Evolutionary conservation across 2,329 filamentous ascomycete genomes (phyloP).

Genomic region (Zalaria obscura): DNA sequence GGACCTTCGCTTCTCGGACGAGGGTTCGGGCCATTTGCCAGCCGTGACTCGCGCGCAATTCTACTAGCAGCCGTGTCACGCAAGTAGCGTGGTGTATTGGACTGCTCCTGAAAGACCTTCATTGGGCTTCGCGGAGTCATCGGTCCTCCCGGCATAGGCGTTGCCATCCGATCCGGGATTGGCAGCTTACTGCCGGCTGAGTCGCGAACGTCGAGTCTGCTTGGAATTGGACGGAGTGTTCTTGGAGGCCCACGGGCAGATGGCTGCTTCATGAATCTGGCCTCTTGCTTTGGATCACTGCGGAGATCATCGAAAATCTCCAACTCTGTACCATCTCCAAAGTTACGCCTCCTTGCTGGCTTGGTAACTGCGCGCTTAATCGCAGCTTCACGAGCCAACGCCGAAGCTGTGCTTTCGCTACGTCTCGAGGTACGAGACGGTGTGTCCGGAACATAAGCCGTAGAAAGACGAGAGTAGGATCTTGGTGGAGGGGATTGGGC

Average conservation of each 20-base stretch:
- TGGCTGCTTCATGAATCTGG: conserved; percentile 69
- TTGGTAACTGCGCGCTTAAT: conserved; percentile 60
- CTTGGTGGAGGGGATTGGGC: conserved; percentile 31
- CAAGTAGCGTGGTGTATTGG: conserved; percentile 47
- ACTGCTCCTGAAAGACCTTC: conserved; percentile 25
- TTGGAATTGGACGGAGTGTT: conserved; percentile 38
- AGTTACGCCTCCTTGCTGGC: conserved; percentile 56
- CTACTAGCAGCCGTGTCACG: conserved; percentile 53
- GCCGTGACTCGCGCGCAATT: conserved; percentile 48
- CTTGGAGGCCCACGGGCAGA: conserved; percentile 54
- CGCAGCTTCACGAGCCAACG: conserved; percentile 36
- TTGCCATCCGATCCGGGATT: conserved; percentile 28
- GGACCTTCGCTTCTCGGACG: conserved; percentile 32
- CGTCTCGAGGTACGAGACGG: conserved; percentile 30
- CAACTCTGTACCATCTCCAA: conserved; percentile 84
- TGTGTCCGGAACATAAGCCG: conserved; percentile 33
- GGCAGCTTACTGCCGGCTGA: conserved; percentile 9
- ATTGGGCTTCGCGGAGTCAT: conserved; percentile 41
- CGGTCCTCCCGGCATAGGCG: conserved; percentile 28
- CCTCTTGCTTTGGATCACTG: conserved; percentile 70
- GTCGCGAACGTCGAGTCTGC: conserved; percentile 24
- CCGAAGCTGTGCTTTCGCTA: conserved; percentile 31
- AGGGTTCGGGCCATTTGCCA: conserved; percentile 20
- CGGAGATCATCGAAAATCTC: conserved; percentile 91
- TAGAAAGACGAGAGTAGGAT: conserved; percentile 33